Evolutionary conservation across 345 rosid genomes (phyloP).

Genomic region (Kandelia obovata): DNA sequence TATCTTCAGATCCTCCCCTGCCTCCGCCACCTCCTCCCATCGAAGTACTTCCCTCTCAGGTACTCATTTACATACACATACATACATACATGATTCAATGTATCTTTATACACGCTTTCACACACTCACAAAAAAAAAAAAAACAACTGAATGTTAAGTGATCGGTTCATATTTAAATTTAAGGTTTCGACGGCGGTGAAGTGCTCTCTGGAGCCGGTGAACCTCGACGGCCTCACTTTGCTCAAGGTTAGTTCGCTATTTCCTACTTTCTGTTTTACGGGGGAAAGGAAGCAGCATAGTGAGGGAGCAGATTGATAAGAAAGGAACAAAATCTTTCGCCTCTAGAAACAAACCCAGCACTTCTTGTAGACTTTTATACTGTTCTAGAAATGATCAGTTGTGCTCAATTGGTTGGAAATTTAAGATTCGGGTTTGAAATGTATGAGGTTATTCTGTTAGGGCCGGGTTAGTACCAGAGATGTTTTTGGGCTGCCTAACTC

Average conservation of each 20-base stretch:
- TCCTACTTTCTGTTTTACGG: not conserved
- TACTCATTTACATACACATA: constrained; percentile 12
- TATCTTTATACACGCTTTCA: not conserved
- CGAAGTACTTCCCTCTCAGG: constrained; percentile 72
- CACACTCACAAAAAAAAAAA: too few species aligned
- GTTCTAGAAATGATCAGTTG: not conserved
- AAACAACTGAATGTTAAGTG: not conserved
- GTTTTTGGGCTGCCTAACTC: constrained; percentile 83
- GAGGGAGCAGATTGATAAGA: not conserved
- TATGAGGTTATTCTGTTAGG: constrained; percentile 37
- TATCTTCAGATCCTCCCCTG: constrained; percentile 36
- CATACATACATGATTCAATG: not conserved
- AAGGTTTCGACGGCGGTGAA: constrained; percentile 54
- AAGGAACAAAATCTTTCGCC: too few species aligned
- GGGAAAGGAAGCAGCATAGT: not conserved
- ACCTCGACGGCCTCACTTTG: constrained; percentile 54
- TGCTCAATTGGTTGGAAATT: not conserved
- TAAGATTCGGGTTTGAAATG: not conserved
- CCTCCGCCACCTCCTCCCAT: constrained; percentile 68
- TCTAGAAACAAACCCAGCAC: too few species aligned
- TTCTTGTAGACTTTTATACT: not conserved
- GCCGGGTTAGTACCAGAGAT: constrained; percentile 78
- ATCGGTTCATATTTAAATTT: constrained; percentile 10
- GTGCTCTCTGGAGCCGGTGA: constrained; percentile 43
- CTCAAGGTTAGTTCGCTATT: constrained; percentile 47